Conservation (phyloP, 2,329 filamentous ascomycete genomes). For the Amylocarpus encephaloides region DNA sequence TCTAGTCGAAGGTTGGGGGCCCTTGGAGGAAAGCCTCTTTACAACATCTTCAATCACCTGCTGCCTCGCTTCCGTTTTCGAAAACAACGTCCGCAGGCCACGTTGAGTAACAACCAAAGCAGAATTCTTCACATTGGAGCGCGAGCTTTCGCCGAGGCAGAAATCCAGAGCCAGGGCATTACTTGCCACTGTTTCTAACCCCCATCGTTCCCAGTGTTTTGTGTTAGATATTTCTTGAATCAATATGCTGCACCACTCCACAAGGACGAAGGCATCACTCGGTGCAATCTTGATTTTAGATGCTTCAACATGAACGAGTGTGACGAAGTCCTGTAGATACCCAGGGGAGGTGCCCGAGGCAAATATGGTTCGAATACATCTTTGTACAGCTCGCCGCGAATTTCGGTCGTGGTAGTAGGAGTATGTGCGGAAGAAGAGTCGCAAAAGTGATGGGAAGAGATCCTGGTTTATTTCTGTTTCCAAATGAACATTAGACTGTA, state of each 20-base stretch:
- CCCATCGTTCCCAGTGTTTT: constrained; percentile 57
- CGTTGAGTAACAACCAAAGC: constrained; percentile 73
- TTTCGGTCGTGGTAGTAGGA: constrained; percentile 78
- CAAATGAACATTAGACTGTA: constrained; percentile 13
- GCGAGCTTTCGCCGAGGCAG: constrained; percentile 61
- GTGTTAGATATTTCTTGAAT: constrained; percentile 63
- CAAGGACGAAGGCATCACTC: constrained; percentile 76
- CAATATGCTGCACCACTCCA: constrained; percentile 82
- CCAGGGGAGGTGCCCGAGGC: constrained; percentile 49
- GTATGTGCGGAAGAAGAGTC: constrained; percentile 79
- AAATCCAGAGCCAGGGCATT: constrained; percentile 71
- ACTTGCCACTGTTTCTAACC: constrained; percentile 58
- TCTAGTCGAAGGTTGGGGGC: constrained; percentile 54
- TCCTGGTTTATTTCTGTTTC: constrained; percentile 33
- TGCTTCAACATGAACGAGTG: constrained; percentile 63
- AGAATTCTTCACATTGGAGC: constrained; percentile 61
- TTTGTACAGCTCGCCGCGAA: constrained; percentile 76
- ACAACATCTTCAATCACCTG: constrained; percentile 47
- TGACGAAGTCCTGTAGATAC: constrained; percentile 56
- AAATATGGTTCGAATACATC: constrained; percentile 67
- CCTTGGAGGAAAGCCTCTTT: constrained; percentile 61
- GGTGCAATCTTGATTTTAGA: constrained; percentile 71
- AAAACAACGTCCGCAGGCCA: constrained; percentile 69
- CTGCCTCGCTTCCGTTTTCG: constrained; percentile 37
- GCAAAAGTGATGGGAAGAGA: constrained; percentile 50